These are phyloP conservation scores for California macrophylla DNA, from an alignment of 441 rosid species.

Conservation along the genomic window DNA sequence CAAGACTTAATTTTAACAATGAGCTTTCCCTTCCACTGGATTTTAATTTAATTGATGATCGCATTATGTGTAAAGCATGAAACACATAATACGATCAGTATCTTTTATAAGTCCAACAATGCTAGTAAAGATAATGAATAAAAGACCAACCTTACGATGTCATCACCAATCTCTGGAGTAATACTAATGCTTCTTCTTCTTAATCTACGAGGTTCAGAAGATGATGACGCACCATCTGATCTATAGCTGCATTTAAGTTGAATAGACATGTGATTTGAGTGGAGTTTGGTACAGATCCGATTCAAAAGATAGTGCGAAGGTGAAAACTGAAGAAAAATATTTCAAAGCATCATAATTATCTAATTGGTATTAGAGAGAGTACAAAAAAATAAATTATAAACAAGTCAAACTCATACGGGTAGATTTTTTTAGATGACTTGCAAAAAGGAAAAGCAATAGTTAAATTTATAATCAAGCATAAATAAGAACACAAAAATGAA, in stretches of 20 bases:
- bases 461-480: too few relatives aligned
- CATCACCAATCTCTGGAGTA: conserved; percentile 99
- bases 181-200: conserved; percentile 98
- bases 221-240: conserved; percentile 78
- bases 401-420: too few relatives aligned
- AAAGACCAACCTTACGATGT: conserved; percentile 83
- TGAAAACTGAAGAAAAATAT: neutral
- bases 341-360: neutral
- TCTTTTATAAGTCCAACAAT: neutral
- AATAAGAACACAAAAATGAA: too few relatives aligned
- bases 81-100: neutral
- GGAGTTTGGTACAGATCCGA: neutral
- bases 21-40: neutral
- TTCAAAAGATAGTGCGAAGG: neutral
- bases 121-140: conserved; percentile 14
- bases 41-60: neutral
- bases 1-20: neutral
- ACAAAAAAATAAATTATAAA: too few relatives aligned
- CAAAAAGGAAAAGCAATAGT: too few relatives aligned
- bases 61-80: neutral
- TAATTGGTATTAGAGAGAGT: neutral
- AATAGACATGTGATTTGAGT: conserved; percentile 19
- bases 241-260: conserved; percentile 36
- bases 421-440: too few relatives aligned
- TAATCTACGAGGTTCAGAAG: conserved; percentile 67